phyloP scores from a whole-genome alignment of 1,139 yeast species.

The Neolecta irregularis region DNA sequence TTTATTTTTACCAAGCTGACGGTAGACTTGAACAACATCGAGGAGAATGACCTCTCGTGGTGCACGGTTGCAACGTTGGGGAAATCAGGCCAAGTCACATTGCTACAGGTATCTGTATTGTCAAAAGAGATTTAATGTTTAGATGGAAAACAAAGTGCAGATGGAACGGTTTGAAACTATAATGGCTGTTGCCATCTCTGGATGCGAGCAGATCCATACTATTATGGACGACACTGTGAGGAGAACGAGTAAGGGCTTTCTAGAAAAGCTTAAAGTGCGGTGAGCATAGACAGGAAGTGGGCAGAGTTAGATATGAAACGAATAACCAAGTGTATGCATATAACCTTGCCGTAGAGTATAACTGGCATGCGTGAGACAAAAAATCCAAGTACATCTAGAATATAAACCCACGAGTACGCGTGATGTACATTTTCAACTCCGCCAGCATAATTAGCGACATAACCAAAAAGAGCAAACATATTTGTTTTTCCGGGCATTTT shows the following conservation, averaged over 20 bases:
- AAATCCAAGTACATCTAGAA: no score
- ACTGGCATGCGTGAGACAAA: no score
- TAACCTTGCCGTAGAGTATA: no score
- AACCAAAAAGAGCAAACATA: no score
- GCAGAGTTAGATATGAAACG: no score
- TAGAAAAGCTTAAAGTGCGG: no score
- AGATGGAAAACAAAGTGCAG: constrained; percentile 69
- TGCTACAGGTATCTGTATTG: constrained; percentile 29
- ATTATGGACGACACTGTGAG: constrained; percentile 78
- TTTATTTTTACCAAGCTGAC: constrained; percentile 1
- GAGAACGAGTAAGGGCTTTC: constrained; percentile 42
- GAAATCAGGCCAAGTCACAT: constrained; percentile 57
- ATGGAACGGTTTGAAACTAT: constrained; percentile 64
- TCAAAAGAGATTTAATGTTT: not conserved
- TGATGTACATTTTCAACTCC: no score
- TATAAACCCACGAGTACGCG: no score
- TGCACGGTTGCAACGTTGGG: constrained; percentile 71
- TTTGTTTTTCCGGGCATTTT: no score
- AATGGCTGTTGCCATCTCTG: constrained; percentile 77
- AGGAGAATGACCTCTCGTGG: constrained; percentile 68
- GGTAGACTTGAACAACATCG: constrained; percentile 58
- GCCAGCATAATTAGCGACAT: no score
- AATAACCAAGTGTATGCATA: no score
- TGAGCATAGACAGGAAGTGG: no score
- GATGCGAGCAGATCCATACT: constrained; percentile 66